phyloP scores from a whole-genome alignment of 2,329 filamentous ascomycete genomes.

The Clathrospora elynae region DNA sequence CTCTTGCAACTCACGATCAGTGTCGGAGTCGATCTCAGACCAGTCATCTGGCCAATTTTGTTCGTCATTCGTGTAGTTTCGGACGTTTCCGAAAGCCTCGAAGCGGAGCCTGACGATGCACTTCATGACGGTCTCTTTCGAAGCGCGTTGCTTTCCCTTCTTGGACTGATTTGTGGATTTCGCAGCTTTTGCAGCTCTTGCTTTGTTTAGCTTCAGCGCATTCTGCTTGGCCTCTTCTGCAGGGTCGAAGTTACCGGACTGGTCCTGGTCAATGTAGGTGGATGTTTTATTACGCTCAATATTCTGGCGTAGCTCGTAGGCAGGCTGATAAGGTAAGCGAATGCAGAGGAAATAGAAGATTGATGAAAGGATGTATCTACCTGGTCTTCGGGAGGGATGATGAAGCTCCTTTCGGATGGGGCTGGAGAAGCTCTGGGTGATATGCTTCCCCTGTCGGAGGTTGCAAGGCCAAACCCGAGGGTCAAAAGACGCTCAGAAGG shows the following conservation, averaged over 20 bases:
- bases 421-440: conserved; percentile 13
- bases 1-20: conserved; percentile 16
- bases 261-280: conserved; percentile 46
- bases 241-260: conserved; percentile 47
- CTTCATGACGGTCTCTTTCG: conserved; percentile 17
- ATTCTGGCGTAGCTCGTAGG: conserved; percentile 32
- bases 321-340: conserved; percentile 16
- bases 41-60: conserved; percentile 38
- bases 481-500: conserved; percentile 1
- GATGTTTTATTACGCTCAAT: conserved; percentile 24
- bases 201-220: conserved; percentile 6
- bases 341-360: not conserved
- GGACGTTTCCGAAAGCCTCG: conserved; percentile 21
- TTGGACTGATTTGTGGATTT: conserved; percentile 12
- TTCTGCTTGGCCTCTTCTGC: conserved; percentile 18
- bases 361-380: not conserved
- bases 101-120: conserved; percentile 26
- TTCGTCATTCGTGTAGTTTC: conserved; percentile 30
- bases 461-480: conserved; percentile 11
- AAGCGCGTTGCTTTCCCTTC: conserved; percentile 11
- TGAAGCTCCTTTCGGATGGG: conserved; percentile 15
- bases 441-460: conserved; percentile 10
- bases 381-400: conserved; percentile 19
- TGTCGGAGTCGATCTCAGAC: conserved; percentile 27
- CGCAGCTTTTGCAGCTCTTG: conserved; percentile 19